phyloP scores from a whole-genome alignment of 2,329 filamentous ascomycete genomes.

The Teratosphaeria nubilosa region DNA sequence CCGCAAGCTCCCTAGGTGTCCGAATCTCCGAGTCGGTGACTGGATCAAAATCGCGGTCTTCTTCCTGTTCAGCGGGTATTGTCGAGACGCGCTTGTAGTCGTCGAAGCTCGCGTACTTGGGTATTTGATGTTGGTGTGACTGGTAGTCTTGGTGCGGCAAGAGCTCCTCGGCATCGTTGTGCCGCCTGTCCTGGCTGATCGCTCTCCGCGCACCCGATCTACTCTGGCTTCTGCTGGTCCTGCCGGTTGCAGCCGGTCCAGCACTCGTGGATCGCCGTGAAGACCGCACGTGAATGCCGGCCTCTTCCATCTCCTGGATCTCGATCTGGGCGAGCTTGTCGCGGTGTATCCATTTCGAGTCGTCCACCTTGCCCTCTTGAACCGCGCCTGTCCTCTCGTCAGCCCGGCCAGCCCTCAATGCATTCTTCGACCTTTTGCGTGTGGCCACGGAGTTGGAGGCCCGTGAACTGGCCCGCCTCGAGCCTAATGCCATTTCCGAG shows the following conservation, averaged over 20 bases:
- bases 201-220: conserved; percentile 15
- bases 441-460: conserved; percentile 11
- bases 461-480: conserved; percentile 15
- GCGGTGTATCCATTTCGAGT: conserved; percentile 74
- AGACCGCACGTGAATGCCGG: conserved; percentile 53
- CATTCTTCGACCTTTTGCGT: conserved; percentile 19
- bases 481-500: conserved; percentile 13
- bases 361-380: conserved; percentile 30
- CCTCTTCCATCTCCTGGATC: conserved; percentile 68
- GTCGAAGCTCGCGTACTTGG: conserved; percentile 8
- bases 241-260: conserved; percentile 30
- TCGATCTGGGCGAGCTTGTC: conserved; percentile 78
- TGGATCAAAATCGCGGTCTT: conserved; percentile 34
- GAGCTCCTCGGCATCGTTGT: conserved; percentile 12
- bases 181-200: conserved; percentile 14
- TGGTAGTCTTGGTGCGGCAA: background rate
- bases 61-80: conserved; percentile 30
- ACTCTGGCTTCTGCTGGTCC: conserved; percentile 28
- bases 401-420: conserved; percentile 11
- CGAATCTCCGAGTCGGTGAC: conserved; percentile 59
- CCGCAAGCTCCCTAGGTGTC: conserved; percentile 65
- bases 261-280: conserved; percentile 41
- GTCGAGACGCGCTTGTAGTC: conserved; percentile 17
- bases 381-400: background rate
- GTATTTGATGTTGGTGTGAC: conserved; percentile 6